Evolutionary conservation across 108 stramenopile species (phyloP).

Genomic region (Seminavis robusta): DNA sequence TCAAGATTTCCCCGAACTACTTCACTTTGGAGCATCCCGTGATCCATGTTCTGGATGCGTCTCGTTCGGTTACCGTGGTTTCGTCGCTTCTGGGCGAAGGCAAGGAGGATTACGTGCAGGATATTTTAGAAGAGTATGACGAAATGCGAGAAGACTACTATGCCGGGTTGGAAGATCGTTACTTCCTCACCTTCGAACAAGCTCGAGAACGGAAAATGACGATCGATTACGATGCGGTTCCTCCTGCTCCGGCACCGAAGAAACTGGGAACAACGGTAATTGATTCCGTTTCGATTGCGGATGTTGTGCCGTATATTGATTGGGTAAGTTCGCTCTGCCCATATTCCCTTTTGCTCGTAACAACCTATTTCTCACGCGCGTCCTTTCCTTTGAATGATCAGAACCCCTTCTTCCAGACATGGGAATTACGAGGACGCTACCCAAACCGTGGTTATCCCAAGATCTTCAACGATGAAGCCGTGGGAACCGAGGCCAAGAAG

Average conservation of each 20-base stretch:
- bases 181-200: conserved; percentile 90
- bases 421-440: conserved; percentile 99
- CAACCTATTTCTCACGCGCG: not conserved
- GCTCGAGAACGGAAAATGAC: conserved; percentile 74
- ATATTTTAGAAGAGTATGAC: conserved; percentile 93
- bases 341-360: not conserved
- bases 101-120: conserved; percentile 93
- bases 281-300: conserved; percentile 70
- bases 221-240: conserved; percentile 88
- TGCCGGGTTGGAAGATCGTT: conserved; percentile 95
- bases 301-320: conserved; percentile 97
- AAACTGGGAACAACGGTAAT: conserved; percentile 82
- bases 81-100: conserved; percentile 80
- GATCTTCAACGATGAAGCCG: conserved; percentile 97
- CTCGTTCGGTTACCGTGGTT: conserved; percentile 96
- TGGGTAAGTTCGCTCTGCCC: conserved; percentile 57
- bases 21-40: conserved; percentile 90
- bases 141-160: conserved; percentile 97
- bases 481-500: conserved; percentile 97
- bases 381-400: conserved; percentile 9
- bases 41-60: conserved; percentile 99
- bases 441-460: conserved; percentile 99
- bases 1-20: conserved; percentile 97
- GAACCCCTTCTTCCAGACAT: conserved; percentile 99
- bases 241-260: conserved; percentile 84